Base-by-base conservation (phyloP, 164 flowering plant species). In the Stephania yunnanensis region DNA sequence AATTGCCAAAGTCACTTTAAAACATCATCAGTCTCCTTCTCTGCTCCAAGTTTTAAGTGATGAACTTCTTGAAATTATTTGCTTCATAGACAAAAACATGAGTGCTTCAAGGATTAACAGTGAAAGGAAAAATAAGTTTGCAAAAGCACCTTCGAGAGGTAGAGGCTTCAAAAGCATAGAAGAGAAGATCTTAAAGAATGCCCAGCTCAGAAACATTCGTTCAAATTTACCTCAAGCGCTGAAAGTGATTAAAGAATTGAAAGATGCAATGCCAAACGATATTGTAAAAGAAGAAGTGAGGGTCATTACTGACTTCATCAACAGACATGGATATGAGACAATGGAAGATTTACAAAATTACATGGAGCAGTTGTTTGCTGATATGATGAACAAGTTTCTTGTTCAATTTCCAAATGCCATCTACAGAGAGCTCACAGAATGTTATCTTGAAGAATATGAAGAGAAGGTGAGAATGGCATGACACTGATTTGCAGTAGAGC, bases 321-420 rank as follows among this genome's bases (percentile, higher is more conserved):
- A 29, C 36, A 11, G 12, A 10, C 30, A 9, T 6, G 36, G 15
- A 5, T 67, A 67, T 13, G 10, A 15, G 25, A 22, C 73, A 19
- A 19, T 45, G 6, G 30, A 46, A 2, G 73, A 70, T n/a, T 46
- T 44, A 10, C 11, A 48, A 5, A 10, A 5, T 46, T 70, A 20
- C 48, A 19, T 70, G 6, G 61, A 70, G 4, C 58, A 22, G 48
- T 13, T 46, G 22, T 70, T 70, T 70, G 58, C 48, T 46, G 58
- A 70, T 22, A 70, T 70, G 61, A 46, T 70, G 58, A 48, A 70
- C n/a, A 25, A n/a, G 7, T 70, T 36, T 15, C 52, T 70, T 11
- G 29, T 12, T 17, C 55, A 70, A 3, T 52, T 70, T 7, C 52
- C 73, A 46, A 25, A 44, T 70, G 73, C 73, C 22, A 36, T 36